A percentile compares a stretch with the other conserved stretches of the same genome.
These are phyloP conservation scores for Pyrus communis DNA, from an alignment of 306 rosid species.

Conservation along the genomic window DNA sequence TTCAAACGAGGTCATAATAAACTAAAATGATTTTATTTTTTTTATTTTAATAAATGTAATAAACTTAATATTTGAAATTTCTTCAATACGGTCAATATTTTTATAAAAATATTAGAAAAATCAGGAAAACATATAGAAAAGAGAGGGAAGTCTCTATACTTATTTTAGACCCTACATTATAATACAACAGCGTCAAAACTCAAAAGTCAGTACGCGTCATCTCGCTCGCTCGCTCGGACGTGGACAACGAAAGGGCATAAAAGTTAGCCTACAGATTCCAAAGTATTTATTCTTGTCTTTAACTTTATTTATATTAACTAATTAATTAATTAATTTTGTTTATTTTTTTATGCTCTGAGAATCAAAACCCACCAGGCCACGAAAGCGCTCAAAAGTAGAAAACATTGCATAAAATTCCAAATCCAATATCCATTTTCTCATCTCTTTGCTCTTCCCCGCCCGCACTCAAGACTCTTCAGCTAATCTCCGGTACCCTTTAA, in stretches of 20 bases:
- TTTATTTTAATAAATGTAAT: no score
- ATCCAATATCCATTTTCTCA: not conserved
- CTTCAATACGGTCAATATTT: no score
- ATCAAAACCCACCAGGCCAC: not conserved
- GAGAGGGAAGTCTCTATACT: no score
- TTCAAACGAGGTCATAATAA: no score
- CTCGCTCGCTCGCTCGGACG: not conserved
- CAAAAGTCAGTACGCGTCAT: not conserved
- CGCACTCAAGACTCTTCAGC: not conserved
- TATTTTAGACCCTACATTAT: not conserved
- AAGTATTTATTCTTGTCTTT: not conserved
- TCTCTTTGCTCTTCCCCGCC: not conserved
- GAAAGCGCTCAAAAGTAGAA: not conserved
- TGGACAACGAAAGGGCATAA: not conserved
- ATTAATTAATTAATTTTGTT: not conserved
- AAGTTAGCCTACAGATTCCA: not conserved
- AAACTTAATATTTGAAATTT: no score
- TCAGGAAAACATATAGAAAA: no score
- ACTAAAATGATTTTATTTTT: no score
- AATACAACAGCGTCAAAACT: not conserved
- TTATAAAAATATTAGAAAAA: no score
- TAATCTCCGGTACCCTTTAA: not conserved
- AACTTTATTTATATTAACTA: no score
- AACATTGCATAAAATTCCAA: not conserved
- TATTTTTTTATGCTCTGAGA: not conserved